Base-by-base conservation (phyloP, 1,284 basidiomycete genomes). In the Cryptococcus sp. region DNA sequence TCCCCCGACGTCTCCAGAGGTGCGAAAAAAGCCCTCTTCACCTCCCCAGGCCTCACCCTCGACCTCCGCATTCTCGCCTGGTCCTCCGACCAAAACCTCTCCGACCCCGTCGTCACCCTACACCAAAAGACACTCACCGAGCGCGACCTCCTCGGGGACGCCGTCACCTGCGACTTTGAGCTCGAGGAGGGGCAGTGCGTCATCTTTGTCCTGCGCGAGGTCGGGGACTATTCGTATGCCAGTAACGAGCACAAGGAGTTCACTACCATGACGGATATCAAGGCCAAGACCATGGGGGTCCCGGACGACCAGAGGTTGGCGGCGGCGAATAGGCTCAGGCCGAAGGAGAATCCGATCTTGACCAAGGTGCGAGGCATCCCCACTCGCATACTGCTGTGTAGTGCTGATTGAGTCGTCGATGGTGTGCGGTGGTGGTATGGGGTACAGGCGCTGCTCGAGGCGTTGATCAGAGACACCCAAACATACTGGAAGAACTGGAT, bases 401-500 rank as follows among this genome's bases (percentile, higher is more conserved):
- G n/a, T 50, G 35, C 50, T 21, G 46, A 42, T 39, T 39, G 11
- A n/a, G 38, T 39, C 38, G n/a, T 39, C 38, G 6, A 46, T 6
- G 20, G 35, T 5, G 45, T n/a, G 20, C 6, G 8, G 13, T 55
- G n/a, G n/a, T n/a, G n/a, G n/a, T n/a, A n/a, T n/a, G n/a, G n/a
- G n/a, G n/a, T n/a, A 23, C 51, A 67, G 61, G 40, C 52, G 0
- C 57, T 76, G 2, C 45, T 76, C 15, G 59, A 67, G 16, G 57
- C 57, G 13, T 56, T 76, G 36, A 67, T 70, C 18, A 33, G 53
- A 23, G 71, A 84, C n/a, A 94, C 92, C 4, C 85, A 85, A 62
- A 77, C 76, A n/a, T 95, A 89, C 74, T 96, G 92, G 92, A 84
- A 84, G 59, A 77, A 82, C 24, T 96, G 92, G 92, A 87, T 94